Evolutionary conservation across 2,329 filamentous ascomycete species (phyloP), one percentile per base, ranked within the genome.

Genomic region (Penicillium expansum): DNA sequence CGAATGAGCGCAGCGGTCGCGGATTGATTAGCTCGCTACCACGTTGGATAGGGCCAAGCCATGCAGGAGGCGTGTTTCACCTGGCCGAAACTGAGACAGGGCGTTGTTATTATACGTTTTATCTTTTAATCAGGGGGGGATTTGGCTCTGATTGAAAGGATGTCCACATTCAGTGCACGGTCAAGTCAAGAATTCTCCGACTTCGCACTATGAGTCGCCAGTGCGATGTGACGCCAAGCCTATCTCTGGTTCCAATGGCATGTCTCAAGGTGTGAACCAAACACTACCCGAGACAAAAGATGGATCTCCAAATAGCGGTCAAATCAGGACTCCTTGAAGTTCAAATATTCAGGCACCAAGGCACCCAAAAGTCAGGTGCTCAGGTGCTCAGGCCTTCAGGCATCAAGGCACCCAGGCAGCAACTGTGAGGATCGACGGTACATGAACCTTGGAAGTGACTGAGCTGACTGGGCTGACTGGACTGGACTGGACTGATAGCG

Each of bases 1-100:
- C 64, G 63, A 69, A 68, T 67, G 55, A 67, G 55, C 42, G 54
- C 48, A 30, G 22, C 27, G 43, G 63, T 62, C 58, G 61, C 61
- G 55, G 50, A 59, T 63, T 62, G 55, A 65, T 60, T 61, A 58
- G 53, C 38, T 62, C 57, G 60, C 49, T 65, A 57, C 55, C 52
- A 60, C 55, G 56, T 59, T 57, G 38, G 37, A 35, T 33, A 39
- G 35, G 38, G 48, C n/a, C 45, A 42, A 52, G 32, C 54, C 29
- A 50, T 30, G 55, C 44, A 48, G 55, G 37, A 55, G 52, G 56
- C 56, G 52, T 57, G 55, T 58, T 58, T 58, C 56, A 58, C 14
- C 33, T 16, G 7, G 37, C 22, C 35, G 37, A 50, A 41, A 27
- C 24, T 37, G 52, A 50, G 52, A 58, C 52, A 57, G 27, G 30